phyloP scores from a whole-genome alignment of 306 rosid species.

The Carpinus viminea region DNA sequence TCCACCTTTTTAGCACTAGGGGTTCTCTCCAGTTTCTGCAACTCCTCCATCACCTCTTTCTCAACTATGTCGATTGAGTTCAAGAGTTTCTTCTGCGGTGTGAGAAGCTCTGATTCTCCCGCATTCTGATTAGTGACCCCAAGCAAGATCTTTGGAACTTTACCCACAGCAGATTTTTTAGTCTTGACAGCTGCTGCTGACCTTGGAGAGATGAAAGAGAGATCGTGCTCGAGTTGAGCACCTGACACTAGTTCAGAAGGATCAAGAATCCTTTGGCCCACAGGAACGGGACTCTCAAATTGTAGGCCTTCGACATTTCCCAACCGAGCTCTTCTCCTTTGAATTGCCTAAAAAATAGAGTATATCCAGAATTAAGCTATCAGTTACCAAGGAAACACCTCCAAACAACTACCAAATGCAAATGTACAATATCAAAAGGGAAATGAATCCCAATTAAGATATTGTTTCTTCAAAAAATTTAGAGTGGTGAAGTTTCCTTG shows the following conservation, averaged over 20 bases:
- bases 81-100: slow-evolving; percentile 80
- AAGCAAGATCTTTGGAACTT: slow-evolving; percentile 44
- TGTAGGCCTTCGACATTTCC: slow-evolving; percentile 46
- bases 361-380: background rate
- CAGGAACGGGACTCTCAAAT: slow-evolving; percentile 27
- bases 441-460: too few relatives aligned
- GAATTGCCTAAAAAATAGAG: slow-evolving; percentile 52
- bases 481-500: slow-evolving; percentile 1
- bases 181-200: background rate
- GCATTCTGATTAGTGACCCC: slow-evolving; percentile 39
- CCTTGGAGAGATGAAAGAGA: slow-evolving; percentile 31
- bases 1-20: slow-evolving; percentile 75
- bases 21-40: slow-evolving; percentile 63
- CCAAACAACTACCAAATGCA: background rate
- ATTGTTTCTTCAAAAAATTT: too few relatives aligned
- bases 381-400: slow-evolving; percentile 37
- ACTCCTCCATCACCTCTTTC: slow-evolving; percentile 64
- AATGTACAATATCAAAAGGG: too few relatives aligned
- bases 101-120: slow-evolving; percentile 46
- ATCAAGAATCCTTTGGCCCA: slow-evolving; percentile 28
- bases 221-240: slow-evolving; percentile 12
- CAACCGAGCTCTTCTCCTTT: slow-evolving; percentile 64
- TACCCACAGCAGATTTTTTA: slow-evolving; percentile 8
- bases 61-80: slow-evolving; percentile 68
- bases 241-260: slow-evolving; percentile 1